phyloP scores from a whole-genome alignment of 2,329 filamentous ascomycete species.

The Canariomyces notabilis region DNA sequence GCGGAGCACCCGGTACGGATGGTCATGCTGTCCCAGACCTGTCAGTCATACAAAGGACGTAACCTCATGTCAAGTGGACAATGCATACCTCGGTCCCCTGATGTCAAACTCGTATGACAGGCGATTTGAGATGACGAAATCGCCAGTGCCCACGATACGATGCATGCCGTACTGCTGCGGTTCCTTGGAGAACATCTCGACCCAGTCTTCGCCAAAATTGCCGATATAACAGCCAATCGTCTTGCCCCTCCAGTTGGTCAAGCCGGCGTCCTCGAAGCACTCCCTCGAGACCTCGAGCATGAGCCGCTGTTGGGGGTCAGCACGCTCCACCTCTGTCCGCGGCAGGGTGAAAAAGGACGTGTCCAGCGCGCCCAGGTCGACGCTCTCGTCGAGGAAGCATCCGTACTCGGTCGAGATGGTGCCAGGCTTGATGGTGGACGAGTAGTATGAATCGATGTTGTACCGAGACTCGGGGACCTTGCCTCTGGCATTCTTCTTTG shows the following conservation, averaged over 20 bases:
- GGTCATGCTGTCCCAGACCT: too few relatives aligned
- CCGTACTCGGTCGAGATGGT: too few relatives aligned
- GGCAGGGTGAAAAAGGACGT: constrained; percentile 15
- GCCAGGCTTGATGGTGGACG: too few relatives aligned
- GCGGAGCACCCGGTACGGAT: too few relatives aligned
- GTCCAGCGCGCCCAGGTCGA: constrained; percentile 14
- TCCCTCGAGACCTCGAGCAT: constrained; percentile 22
- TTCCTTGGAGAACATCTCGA: constrained; percentile 22
- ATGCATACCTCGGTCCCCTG: constrained; percentile 13
- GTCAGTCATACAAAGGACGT: too few relatives aligned
- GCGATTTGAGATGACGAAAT: constrained; percentile 32
- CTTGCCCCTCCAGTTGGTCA: constrained; percentile 28
- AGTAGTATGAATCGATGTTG: too few relatives aligned
- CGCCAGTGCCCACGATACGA: constrained; percentile 24
- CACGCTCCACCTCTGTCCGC: constrained; percentile 9
- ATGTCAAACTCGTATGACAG: constrained; percentile 32
- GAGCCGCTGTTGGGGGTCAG: constrained; percentile 21
- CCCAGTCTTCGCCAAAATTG: constrained; percentile 30
- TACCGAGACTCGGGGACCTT: too few relatives aligned
- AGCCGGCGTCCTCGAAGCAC: constrained; percentile 20
- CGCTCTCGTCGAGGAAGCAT: too few relatives aligned
- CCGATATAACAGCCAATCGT: constrained; percentile 32
- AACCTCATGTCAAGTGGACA: constrained; percentile 1
- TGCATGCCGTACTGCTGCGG: constrained; percentile 23
- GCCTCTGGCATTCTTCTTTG: too few relatives aligned